phyloP scores from a whole-genome alignment of 352 stramenopile species.

The Thraustochytrium sp. region DNA sequence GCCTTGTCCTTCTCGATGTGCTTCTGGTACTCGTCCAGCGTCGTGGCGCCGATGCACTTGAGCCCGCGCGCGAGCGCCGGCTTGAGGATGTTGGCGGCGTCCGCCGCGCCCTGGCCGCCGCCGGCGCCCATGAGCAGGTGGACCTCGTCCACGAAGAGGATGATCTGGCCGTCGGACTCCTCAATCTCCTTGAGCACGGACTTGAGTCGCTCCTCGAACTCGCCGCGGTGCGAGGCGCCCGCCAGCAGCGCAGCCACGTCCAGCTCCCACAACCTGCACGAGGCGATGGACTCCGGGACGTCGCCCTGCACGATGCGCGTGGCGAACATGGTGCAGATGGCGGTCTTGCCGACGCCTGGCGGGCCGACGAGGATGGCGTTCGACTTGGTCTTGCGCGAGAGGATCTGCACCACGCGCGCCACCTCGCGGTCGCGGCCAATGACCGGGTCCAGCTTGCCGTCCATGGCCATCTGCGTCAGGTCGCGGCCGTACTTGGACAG shows the following conservation, averaged over 20 bases:
- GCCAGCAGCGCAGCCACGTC: slow-evolving; percentile 94
- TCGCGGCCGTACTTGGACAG: slow-evolving; percentile 91
- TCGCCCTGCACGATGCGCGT: slow-evolving; percentile 92
- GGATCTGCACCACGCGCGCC: slow-evolving; percentile 85
- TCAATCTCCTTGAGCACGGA: slow-evolving; percentile 86
- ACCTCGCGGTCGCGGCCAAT: slow-evolving; percentile 97
- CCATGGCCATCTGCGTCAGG: slow-evolving; percentile 77
- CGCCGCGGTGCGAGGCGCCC: slow-evolving; percentile 92
- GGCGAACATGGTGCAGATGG: slow-evolving; percentile 86
- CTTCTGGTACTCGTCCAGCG: slow-evolving; percentile 92
- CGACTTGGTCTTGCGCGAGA: slow-evolving; percentile 93
- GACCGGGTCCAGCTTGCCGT: slow-evolving; percentile 94
- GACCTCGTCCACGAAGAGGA: slow-evolving; percentile 98
- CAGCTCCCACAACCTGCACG: slow-evolving; percentile 79
- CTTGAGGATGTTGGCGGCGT: slow-evolving; percentile 96
- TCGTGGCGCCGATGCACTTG: slow-evolving; percentile 94
- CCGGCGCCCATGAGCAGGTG: slow-evolving; percentile 91
- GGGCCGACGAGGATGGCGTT: slow-evolving; percentile 93
- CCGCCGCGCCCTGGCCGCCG: slow-evolving; percentile 82
- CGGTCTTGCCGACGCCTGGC: slow-evolving; percentile 93
- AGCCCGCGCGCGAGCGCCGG: slow-evolving; percentile 91
- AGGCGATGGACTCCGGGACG: slow-evolving; percentile 79
- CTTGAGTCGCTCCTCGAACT: slow-evolving; percentile 97
- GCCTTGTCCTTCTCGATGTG: slow-evolving; percentile 97
- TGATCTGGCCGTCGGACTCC: slow-evolving; percentile 87